phyloP scores from a whole-genome alignment of 129 eudicot species.

The Flaveria sonorensis region DNA sequence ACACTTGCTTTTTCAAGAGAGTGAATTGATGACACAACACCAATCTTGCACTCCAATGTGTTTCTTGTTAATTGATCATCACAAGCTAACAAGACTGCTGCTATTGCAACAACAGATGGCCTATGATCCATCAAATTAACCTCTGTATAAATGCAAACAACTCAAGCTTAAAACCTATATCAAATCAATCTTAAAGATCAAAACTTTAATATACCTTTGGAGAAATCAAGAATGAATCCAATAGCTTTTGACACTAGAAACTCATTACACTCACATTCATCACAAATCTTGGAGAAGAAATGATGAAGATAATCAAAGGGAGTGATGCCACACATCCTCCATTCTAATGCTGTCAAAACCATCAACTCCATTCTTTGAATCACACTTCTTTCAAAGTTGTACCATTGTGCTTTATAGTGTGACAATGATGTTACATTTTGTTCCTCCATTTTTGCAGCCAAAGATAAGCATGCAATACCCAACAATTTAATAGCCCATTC shows the following conservation, averaged over 20 bases:
- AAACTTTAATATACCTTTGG: conserved; percentile 47
- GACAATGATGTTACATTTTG: conserved; percentile 43
- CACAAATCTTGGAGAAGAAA: conserved; percentile 50
- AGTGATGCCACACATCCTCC: conserved; percentile 64
- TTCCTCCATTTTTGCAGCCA: conserved; percentile 91
- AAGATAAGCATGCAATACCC: conserved; percentile 72
- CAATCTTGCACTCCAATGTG: conserved; percentile 55
- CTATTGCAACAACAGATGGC: conserved; percentile 73
- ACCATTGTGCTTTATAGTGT: conserved; percentile 40
- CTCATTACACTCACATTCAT: conserved; percentile 28
- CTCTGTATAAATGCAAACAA: conserved; percentile 49
- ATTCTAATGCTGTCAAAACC: conserved; percentile 61
- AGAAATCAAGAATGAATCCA: conserved; percentile 47
- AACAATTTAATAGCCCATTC: conserved; percentile 58
- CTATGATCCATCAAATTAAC: conserved; percentile 54
- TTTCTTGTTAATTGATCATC: conserved; percentile 48
- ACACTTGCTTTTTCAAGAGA: conserved; percentile 65
- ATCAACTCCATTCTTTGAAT: conserved; percentile 68
- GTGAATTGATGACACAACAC: conserved; percentile 49
- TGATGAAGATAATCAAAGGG: conserved; percentile 69
- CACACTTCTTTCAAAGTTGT: conserved; percentile 35
- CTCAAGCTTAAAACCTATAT: not conserved
- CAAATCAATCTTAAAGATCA: conserved; percentile 5
- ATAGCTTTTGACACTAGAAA: conserved; percentile 35
- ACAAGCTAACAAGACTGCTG: conserved; percentile 66